Percentiles rank a stretch among this genome's conserved stretches.
Evolutionary conservation across 2,329 filamentous ascomycete genomes (phyloP).

Genomic region (Ascomycota sp.): DNA sequence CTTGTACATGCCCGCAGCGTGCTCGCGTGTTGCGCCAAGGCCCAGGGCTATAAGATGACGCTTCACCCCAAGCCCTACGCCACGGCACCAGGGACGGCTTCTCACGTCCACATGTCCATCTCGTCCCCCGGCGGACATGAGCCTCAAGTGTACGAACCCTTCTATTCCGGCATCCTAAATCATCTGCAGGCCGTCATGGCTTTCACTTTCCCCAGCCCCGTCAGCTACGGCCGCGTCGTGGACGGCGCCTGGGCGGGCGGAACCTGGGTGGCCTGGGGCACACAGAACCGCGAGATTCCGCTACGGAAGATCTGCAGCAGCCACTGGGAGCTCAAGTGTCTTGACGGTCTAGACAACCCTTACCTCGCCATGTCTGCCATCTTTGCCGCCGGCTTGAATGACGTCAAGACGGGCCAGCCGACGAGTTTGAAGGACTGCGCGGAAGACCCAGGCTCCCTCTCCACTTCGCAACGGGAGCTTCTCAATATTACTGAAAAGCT

Average conservation of each 20-base stretch:
- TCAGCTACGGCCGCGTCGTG: constrained; percentile 46
- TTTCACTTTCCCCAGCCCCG: constrained; percentile 43
- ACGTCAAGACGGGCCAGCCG: constrained; percentile 7
- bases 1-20: constrained; percentile 52
- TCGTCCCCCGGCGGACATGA: constrained; percentile 20
- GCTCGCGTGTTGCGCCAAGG: constrained; percentile 41
- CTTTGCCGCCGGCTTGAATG: constrained; percentile 11
- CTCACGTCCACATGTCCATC: constrained; percentile 52
- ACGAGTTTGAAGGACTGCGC: constrained; percentile 32
- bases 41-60: constrained; percentile 44
- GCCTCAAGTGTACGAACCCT: constrained; percentile 32
- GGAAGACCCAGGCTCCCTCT: constrained; percentile 31
- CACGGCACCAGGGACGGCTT: constrained; percentile 37
- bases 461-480: constrained; percentile 22
- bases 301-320: constrained; percentile 44
- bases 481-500: constrained; percentile 8
- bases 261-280: constrained; percentile 61
- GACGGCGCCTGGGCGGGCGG: constrained; percentile 65
- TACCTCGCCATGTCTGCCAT: constrained; percentile 35
- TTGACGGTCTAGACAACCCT: constrained; percentile 65
- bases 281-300: constrained; percentile 59
- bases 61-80: constrained; percentile 52
- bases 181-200: constrained; percentile 48
- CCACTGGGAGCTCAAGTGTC: constrained; percentile 59
- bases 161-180: constrained; percentile 51